Conservation (phyloP, 2,329 filamentous ascomycete species). For the Trichocomaceae sp. region DNA sequence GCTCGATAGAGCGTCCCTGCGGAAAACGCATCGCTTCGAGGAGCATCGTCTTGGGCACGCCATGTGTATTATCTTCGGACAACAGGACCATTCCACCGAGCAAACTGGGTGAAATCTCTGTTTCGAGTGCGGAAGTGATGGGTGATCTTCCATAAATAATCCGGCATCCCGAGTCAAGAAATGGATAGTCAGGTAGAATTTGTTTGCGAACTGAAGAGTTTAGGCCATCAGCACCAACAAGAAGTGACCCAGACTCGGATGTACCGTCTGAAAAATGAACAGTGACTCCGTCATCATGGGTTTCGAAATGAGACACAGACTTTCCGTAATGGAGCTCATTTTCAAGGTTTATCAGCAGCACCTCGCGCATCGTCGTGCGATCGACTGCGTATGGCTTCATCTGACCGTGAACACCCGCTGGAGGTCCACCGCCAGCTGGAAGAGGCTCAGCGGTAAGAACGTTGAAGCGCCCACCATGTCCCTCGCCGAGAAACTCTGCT, state of each 20-base stretch:
- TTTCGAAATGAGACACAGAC: constrained; percentile 18
- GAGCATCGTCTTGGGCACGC: constrained; percentile 15
- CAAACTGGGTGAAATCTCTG: constrained; percentile 9
- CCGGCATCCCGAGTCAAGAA: constrained; percentile 34
- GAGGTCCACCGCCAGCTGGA: constrained; percentile 10
- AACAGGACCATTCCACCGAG: constrained; percentile 16
- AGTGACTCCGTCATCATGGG: constrained; percentile 17
- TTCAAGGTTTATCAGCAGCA: constrained; percentile 27
- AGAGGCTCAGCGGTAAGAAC: constrained; percentile 10
- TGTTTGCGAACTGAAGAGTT: constrained; percentile 34
- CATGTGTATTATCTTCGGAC: constrained; percentile 11
- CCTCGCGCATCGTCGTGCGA: constrained; percentile 27
- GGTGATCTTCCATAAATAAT: constrained; percentile 39
- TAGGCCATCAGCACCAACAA: constrained; percentile 38
- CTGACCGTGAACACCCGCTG: constrained; percentile 14
- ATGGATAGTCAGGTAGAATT: constrained; percentile 27
- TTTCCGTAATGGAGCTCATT: constrained; percentile 28
- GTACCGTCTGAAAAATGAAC: constrained; percentile 32
- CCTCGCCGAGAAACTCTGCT: constrained; percentile 13
- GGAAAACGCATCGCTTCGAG: constrained; percentile 20
- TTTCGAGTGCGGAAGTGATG: constrained; percentile 14
- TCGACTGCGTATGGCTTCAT: constrained; percentile 25
- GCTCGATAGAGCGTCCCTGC: constrained; percentile 8
- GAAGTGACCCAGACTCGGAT: constrained; percentile 23
- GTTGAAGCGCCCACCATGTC: constrained; percentile 13